These are phyloP conservation scores for Lactifluus hygrophoroides DNA, from an alignment of 768 basidiomycete species.

Conservation along the genomic window DNA sequence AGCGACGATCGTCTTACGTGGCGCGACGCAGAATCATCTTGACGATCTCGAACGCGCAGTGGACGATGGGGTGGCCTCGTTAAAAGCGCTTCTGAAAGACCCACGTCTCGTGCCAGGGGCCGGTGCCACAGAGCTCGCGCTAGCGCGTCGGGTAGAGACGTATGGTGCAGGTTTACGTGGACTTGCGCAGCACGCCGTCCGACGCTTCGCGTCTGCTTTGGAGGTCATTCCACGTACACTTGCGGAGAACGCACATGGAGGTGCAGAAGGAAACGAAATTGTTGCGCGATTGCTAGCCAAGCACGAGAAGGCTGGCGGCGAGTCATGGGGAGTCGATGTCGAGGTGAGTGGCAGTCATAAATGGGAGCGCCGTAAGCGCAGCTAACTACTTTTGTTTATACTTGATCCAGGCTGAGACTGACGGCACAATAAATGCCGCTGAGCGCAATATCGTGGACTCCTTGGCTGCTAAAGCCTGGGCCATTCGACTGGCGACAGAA, in stretches of 20 bases:
- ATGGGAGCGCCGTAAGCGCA: neutral
- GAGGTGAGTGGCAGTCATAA: constrained; percentile 47
- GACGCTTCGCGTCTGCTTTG: constrained; percentile 78
- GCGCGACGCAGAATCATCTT: constrained; percentile 87
- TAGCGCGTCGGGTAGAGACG: constrained; percentile 73
- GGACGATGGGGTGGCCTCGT: constrained; percentile 94
- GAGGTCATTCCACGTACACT: constrained; percentile 90
- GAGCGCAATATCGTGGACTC: constrained; percentile 73
- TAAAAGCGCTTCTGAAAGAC: constrained; percentile 89
- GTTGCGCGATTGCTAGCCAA: constrained; percentile 84
- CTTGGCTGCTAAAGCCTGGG: constrained; percentile 87
- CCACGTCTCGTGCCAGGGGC: constrained; percentile 86
- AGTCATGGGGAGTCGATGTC: constrained; percentile 79
- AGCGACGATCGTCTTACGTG: constrained; percentile 90
- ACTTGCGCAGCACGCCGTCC: constrained; percentile 87
- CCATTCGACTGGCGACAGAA: constrained; percentile 82
- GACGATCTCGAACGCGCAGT: constrained; percentile 96
- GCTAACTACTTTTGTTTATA: neutral
- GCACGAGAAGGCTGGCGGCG: constrained; percentile 69
- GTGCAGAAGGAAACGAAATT: constrained; percentile 88
- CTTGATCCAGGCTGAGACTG: constrained; percentile 53
- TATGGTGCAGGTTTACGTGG: constrained; percentile 88
- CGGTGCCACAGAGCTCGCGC: constrained; percentile 88
- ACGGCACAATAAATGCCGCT: constrained; percentile 62
- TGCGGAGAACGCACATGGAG: constrained; percentile 91